phyloP scores from a whole-genome alignment of 495 filamentous ascomycete genomes.

The Penicillium steckii region DNA sequence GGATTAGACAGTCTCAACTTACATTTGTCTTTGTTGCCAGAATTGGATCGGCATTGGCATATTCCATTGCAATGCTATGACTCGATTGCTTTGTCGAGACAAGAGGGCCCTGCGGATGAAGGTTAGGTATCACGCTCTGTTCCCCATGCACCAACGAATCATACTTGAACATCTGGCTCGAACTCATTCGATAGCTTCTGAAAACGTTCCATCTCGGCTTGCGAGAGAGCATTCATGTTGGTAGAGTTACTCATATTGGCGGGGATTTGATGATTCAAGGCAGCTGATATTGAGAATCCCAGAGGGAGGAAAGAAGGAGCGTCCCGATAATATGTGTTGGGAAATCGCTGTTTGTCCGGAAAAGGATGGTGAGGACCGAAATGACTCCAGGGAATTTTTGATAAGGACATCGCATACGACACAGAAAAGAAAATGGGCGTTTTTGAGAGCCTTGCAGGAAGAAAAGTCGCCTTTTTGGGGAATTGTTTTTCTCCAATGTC shows the following conservation, averaged over 20 bases:
- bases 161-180: slow-evolving; percentile 63
- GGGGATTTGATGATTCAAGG: slow-evolving; percentile 12
- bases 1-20: slow-evolving; percentile 28
- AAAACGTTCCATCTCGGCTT: slow-evolving; percentile 53
- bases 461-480: neutral
- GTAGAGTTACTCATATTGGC: slow-evolving; percentile 18
- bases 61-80: slow-evolving; percentile 78
- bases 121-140: neutral
- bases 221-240: slow-evolving; percentile 47
- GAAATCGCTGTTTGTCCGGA: slow-evolving; percentile 31
- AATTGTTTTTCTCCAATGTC: neutral
- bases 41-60: slow-evolving; percentile 84
- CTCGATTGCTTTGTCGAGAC: slow-evolving; percentile 78
- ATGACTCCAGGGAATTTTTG: slow-evolving; percentile 38
- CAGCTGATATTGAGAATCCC: slow-evolving; percentile 25
- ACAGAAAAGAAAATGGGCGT: neutral
- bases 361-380: slow-evolving; percentile 37
- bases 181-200: slow-evolving; percentile 60
- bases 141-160: too few species aligned
- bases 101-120: slow-evolving; percentile 71
- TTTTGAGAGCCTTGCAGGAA: neutral
- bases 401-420: slow-evolving; percentile 46
- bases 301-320: slow-evolving; percentile 23
- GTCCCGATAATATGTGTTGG: slow-evolving; percentile 24
- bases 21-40: slow-evolving; percentile 86